phyloP scores from a whole-genome alignment of 192 early-diverging fungal species.

The Entomortierella lignicola region DNA sequence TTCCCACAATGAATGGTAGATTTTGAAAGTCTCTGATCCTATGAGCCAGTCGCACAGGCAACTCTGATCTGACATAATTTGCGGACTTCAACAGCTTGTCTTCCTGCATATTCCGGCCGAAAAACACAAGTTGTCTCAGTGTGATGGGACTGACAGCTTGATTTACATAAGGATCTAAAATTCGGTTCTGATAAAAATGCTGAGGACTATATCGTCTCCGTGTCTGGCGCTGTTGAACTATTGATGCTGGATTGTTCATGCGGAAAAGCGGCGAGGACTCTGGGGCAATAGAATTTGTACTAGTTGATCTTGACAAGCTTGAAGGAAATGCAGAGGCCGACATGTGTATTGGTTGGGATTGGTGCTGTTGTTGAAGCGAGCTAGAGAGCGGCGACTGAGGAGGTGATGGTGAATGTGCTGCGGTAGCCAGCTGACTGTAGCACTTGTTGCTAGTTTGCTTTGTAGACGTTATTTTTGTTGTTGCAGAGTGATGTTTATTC shows the following conservation, averaged over 20 bases:
- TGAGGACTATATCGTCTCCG: conserved; percentile 48
- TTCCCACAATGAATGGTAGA: conserved; percentile 93
- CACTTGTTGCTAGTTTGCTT: not conserved
- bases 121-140: conserved; percentile 90
- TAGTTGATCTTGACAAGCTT: not conserved
- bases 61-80: conserved; percentile 91
- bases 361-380: not conserved
- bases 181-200: conserved; percentile 92
- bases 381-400: not conserved
- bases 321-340: conserved; percentile 23
- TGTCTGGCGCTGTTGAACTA: conserved; percentile 19
- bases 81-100: conserved; percentile 87
- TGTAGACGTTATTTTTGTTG: not conserved
- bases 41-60: conserved; percentile 91
- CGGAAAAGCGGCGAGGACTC: conserved; percentile 31
- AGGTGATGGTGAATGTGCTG: not conserved
- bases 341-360: conserved; percentile 13
- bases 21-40: conserved; percentile 94
- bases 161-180: conserved; percentile 86
- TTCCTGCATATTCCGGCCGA: conserved; percentile 87
- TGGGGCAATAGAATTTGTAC: conserved; percentile 3
- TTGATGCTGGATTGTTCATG: conserved; percentile 32
- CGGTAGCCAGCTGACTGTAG: conserved; percentile 27
- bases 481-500: conserved; percentile 5
- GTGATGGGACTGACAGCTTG: conserved; percentile 85